Conservation (phyloP, 2,329 filamentous ascomycete species). For the Cordyceps javanica region DNA sequence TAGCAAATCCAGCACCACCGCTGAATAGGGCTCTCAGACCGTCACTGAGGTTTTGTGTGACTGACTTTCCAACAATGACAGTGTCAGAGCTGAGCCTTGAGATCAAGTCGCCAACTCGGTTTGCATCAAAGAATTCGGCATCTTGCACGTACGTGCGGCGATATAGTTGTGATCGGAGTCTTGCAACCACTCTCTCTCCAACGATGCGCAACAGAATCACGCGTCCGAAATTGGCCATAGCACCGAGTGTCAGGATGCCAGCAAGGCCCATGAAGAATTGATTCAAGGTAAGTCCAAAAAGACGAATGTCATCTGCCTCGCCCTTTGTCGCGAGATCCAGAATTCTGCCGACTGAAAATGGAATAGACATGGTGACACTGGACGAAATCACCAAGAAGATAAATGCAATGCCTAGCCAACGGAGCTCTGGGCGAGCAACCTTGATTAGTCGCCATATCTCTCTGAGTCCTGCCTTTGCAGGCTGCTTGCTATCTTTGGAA, state of each 20-base stretch:
- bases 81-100: constrained; percentile 94
- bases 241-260: constrained; percentile 72
- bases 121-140: constrained; percentile 97
- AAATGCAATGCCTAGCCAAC: constrained; percentile 73
- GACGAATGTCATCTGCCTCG: constrained; percentile 55
- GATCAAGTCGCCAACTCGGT: constrained; percentile 92
- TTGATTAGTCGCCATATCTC: constrained; percentile 86
- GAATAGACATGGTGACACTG: constrained; percentile 89
- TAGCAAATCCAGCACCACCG: constrained; percentile 77
- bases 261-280: constrained; percentile 85
- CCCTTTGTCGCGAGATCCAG: constrained; percentile 82
- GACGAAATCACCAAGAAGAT: constrained; percentile 83
- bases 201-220: constrained; percentile 92
- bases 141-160: constrained; percentile 92
- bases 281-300: constrained; percentile 78
- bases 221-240: constrained; percentile 85
- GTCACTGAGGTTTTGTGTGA: constrained; percentile 95
- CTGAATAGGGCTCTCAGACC: constrained; percentile 88
- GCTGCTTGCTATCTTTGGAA: constrained; percentile 68
- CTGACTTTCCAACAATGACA: constrained; percentile 96
- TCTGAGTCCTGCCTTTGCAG: constrained; percentile 53
- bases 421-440: constrained; percentile 80
- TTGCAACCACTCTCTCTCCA: constrained; percentile 87
- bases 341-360: constrained; percentile 93
- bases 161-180: constrained; percentile 84